phyloP scores from a whole-genome alignment of 2,329 filamentous ascomycete genomes.

The Chaetomium sp. region DNA sequence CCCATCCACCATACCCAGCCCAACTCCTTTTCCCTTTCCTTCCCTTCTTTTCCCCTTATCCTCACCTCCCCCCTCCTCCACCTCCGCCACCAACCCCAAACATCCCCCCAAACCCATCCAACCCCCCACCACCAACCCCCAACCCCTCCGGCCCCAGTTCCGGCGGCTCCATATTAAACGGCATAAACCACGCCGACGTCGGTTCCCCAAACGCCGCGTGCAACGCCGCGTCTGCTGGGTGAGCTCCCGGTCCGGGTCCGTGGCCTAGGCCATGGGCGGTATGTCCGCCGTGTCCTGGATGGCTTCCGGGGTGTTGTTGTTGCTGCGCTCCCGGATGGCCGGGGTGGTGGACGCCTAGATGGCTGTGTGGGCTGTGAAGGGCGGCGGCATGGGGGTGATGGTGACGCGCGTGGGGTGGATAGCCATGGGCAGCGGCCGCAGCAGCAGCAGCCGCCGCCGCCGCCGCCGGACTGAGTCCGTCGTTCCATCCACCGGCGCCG shows the following conservation, averaged over 20 bases:
- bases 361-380: too few relatives aligned
- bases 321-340: neutral
- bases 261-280: slow-evolving; percentile 23
- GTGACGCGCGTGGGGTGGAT: slow-evolving; percentile 12
- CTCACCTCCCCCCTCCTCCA: slow-evolving; percentile 20
- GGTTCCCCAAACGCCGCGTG: slow-evolving; percentile 36
- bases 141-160: slow-evolving; percentile 46
- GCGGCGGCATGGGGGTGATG: neutral
- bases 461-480: neutral
- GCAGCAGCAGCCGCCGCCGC: neutral
- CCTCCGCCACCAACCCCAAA: slow-evolving; percentile 36
- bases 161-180: slow-evolving; percentile 82
- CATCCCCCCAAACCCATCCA: slow-evolving; percentile 45
- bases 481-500: slow-evolving; percentile 34
- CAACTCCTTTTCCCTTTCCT: too few relatives aligned
- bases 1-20: too few relatives aligned
- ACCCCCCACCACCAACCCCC: slow-evolving; percentile 28
- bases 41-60: too few relatives aligned
- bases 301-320: slow-evolving; percentile 4
- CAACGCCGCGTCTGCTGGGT: slow-evolving; percentile 25
- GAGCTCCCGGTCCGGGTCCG: slow-evolving; percentile 17
- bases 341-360: slow-evolving; percentile 5
- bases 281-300: slow-evolving; percentile 1
- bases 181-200: slow-evolving; percentile 79
- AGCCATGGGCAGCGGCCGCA: slow-evolving; percentile 21